These are phyloP conservation scores for Usnea hakonensis DNA, from an alignment of 495 filamentous ascomycete genomes.

Conservation along the genomic window DNA sequence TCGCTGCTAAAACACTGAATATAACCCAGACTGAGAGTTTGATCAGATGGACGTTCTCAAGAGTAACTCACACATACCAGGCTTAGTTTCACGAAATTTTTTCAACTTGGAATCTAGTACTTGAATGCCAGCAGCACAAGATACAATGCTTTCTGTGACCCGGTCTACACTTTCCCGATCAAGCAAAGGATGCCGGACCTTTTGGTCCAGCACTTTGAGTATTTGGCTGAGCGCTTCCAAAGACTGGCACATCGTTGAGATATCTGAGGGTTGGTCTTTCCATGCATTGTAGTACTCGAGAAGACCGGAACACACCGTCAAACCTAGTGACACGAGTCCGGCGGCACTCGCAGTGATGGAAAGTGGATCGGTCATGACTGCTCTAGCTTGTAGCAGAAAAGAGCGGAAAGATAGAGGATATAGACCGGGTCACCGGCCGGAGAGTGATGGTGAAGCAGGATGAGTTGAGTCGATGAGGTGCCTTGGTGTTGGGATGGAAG, in stretches of 20 bases:
- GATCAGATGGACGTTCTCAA: too few species aligned
- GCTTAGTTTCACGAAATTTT: background rate
- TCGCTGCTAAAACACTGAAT: background rate
- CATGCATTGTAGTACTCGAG: slow-evolving; percentile 22
- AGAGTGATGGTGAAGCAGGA: too few species aligned
- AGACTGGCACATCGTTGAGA: background rate
- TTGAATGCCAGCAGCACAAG: background rate
- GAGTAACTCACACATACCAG: background rate
- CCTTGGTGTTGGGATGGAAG: background rate
- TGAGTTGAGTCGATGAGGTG: background rate
- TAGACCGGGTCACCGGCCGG: too few species aligned
- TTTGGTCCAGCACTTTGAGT: slow-evolving; percentile 8
- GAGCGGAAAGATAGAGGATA: background rate
- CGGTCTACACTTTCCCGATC: background rate
- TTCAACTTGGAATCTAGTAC: background rate
- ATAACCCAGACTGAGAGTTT: background rate
- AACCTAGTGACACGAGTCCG: slow-evolving; percentile 27
- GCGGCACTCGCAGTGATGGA: slow-evolving; percentile 21
- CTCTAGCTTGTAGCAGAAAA: background rate
- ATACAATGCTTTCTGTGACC: background rate
- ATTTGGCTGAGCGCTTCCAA: slow-evolving; percentile 10
- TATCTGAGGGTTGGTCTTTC: slow-evolving; percentile 15
- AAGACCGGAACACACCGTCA: slow-evolving; percentile 24
- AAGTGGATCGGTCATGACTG: slow-evolving; percentile 25
- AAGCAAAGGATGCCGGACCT: background rate